phyloP scores from a whole-genome alignment of 2,329 filamentous ascomycete genomes.

The Xylaria sp. region DNA sequence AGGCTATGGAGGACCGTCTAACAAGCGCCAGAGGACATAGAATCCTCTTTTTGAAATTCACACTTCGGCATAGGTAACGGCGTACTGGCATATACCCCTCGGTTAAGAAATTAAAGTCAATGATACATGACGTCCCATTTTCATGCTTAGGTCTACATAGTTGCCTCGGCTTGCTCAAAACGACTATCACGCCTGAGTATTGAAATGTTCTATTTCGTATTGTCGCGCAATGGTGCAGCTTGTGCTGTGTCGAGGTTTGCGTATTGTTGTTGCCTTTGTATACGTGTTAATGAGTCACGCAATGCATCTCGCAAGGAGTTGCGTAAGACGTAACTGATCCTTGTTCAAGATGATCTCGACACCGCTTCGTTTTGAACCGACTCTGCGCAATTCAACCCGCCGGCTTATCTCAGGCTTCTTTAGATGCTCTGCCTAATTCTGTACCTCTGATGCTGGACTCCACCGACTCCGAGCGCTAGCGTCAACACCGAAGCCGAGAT shows the following conservation, averaged over 20 bases:
- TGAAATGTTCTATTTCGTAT: not conserved
- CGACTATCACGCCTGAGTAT: not conserved
- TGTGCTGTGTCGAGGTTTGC: constrained; percentile 1
- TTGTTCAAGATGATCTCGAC: not conserved
- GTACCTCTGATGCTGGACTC: not conserved
- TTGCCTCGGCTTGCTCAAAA: not conserved
- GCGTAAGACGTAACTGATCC: constrained; percentile 4
- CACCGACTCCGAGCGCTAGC: constrained; percentile 9
- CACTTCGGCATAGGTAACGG: constrained; percentile 40
- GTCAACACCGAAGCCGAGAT: constrained; percentile 11
- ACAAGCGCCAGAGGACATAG: constrained; percentile 63
- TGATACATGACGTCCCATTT: constrained; percentile 28
- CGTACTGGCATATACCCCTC: constrained; percentile 43
- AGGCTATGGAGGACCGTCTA: constrained; percentile 57
- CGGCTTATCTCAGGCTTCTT: not conserved
- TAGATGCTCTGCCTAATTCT: too few relatives aligned
- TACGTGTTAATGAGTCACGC: constrained; percentile 9
- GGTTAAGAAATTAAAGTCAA: constrained; percentile 9
- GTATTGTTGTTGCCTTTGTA: not conserved
- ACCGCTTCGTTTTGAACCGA: not conserved
- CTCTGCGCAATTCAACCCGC: not conserved
- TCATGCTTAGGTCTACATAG: not conserved
- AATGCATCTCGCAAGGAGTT: not conserved
- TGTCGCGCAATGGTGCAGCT: not conserved
- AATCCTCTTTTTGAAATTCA: not conserved